Percentiles rank a stretch among this genome's conserved stretches.
These are phyloP conservation scores for Cerrena zonata DNA, from an alignment of 1,284 basidiomycete genomes.

Conservation along the genomic window DNA sequence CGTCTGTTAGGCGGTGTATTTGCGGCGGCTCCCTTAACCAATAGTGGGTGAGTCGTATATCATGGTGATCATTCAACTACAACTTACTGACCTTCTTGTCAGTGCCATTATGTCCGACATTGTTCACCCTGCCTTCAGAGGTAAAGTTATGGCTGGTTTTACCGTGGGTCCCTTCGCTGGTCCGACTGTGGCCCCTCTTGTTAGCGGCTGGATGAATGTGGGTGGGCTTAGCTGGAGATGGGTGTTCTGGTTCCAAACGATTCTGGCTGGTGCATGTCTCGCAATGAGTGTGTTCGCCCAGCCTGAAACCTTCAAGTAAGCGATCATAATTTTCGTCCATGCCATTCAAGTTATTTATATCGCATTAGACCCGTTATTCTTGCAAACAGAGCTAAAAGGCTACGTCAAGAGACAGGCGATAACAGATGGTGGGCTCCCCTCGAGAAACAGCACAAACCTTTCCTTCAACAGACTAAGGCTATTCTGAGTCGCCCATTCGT, in stretches of 20 bases:
- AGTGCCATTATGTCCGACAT: conserved; percentile 9
- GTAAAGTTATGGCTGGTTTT: conserved; percentile 51
- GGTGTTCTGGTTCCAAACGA: conserved; percentile 10
- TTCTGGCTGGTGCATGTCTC: conserved; percentile 33
- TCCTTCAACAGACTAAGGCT: conserved; percentile 39
- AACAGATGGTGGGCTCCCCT: conserved; percentile 53
- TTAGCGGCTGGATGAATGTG: conserved; percentile 6
- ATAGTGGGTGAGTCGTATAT: conserved; percentile 16
- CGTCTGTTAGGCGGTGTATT: conserved; percentile 55
- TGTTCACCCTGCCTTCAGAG: conserved; percentile 42
- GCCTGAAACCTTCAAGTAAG: conserved; percentile 61
- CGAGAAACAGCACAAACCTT: conserved; percentile 36
- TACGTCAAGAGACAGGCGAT: conserved; percentile 57
- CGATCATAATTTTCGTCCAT: neutral
- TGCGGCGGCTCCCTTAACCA: conserved; percentile 24
- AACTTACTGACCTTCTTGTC: too few species aligned
- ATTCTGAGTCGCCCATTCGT: conserved; percentile 60
- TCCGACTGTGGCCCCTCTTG: conserved; percentile 6
- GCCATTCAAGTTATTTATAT: neutral
- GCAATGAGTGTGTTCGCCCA: conserved; percentile 55
- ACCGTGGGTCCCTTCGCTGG: conserved; percentile 18
- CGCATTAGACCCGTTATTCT: conserved; percentile 48
- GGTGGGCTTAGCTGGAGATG: conserved; percentile 33
- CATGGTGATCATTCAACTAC: neutral
- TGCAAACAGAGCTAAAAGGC: conserved; percentile 35